phyloP scores from a whole-genome alignment of 441 rosid species.

The Pelargonium australe region DNA sequence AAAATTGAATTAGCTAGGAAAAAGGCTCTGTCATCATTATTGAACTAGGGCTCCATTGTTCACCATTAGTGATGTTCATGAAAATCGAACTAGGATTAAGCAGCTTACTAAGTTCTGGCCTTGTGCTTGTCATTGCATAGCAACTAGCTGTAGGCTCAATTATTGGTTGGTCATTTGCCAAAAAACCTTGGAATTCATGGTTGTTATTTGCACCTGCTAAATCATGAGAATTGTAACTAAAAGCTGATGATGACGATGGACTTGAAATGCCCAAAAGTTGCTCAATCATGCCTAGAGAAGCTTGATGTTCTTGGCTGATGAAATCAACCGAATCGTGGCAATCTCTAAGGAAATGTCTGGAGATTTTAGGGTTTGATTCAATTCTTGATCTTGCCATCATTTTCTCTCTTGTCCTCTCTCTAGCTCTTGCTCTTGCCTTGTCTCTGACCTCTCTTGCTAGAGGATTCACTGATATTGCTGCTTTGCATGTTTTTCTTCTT shows the following conservation, averaged over 20 bases:
- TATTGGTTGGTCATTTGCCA: background rate
- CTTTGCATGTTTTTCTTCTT: constrained; percentile 32
- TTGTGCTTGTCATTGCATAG: constrained; percentile 1
- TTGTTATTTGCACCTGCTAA: background rate
- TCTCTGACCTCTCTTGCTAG: constrained; percentile 51
- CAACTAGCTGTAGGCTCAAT: constrained; percentile 4
- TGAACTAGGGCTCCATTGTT: constrained; percentile 2
- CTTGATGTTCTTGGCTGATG: background rate
- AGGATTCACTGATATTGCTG: constrained; percentile 20
- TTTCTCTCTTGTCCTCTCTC: constrained; percentile 50
- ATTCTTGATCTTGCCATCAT: constrained; percentile 19
- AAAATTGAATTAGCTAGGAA: background rate
- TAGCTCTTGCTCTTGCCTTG: constrained; percentile 76
- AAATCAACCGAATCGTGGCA: no score
- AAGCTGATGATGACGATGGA: background rate
- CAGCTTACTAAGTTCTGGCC: background rate
- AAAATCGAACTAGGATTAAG: background rate
- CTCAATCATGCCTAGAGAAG: background rate
- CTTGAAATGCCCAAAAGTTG: background rate
- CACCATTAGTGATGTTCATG: background rate
- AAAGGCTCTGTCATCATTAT: background rate
- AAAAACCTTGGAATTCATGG: background rate
- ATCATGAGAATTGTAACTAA: background rate
- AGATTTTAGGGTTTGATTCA: background rate
- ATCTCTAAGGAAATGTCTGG: background rate